Evolutionary conservation across 306 rosid species (phyloP).

Genomic region (Trichosanthes cucumerina): DNA sequence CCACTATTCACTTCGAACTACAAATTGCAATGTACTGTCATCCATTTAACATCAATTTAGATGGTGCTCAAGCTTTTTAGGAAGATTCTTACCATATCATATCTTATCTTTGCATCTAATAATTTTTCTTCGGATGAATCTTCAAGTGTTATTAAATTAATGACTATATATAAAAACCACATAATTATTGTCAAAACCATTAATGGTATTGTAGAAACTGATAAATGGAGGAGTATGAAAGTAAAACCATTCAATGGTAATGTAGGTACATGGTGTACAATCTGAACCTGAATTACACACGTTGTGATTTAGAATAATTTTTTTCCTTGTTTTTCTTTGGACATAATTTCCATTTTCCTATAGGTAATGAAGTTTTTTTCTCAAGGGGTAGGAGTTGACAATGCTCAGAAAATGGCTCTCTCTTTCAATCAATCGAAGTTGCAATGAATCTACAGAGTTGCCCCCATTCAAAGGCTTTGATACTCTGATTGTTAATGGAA

Average conservation of each 20-base stretch:
- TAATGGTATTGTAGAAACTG: not conserved
- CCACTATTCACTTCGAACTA: not conserved
- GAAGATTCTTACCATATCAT: not conserved
- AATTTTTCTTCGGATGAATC: not conserved
- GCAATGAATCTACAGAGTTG: not conserved
- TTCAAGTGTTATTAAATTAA: not conserved
- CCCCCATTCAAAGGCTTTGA: slow-evolving; percentile 2
- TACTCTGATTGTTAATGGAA: not conserved
- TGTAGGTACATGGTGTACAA: not conserved
- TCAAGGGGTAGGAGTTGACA: slow-evolving; percentile 1
- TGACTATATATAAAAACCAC: not conserved
- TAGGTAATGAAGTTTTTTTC: not conserved
- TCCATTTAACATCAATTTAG: not conserved
- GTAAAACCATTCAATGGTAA: not conserved
- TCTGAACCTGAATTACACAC: not conserved
- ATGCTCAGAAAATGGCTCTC: slow-evolving; percentile 2
- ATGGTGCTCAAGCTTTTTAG: not conserved
- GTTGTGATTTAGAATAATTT: not conserved
- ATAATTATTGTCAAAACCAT: not conserved
- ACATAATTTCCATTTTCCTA: not conserved
- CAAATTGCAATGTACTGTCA: not conserved
- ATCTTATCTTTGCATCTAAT: not conserved
- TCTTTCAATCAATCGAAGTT: slow-evolving; percentile 7
- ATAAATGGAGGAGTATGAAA: not conserved
- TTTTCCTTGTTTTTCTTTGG: not conserved